phyloP scores from a whole-genome alignment of 2,329 filamentous ascomycete genomes.

The Colletotrichum cordylinicola region DNA sequence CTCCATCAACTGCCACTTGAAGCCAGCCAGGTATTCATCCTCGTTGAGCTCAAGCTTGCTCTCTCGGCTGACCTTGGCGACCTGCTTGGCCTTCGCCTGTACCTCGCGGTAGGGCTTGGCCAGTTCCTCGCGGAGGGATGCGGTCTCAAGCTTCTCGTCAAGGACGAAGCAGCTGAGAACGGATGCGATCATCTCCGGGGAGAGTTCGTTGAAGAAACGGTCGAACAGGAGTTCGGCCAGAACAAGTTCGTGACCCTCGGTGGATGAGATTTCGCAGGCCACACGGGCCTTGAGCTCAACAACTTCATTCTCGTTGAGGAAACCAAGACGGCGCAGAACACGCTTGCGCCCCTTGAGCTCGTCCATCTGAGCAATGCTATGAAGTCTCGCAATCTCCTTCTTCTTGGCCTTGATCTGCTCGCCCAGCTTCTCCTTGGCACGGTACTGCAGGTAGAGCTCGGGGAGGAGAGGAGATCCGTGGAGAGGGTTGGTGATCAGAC shows the following conservation, averaged over 20 bases:
- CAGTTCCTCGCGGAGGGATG: conserved; percentile 81
- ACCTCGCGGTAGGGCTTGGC: conserved; percentile 87
- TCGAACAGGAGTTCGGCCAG: conserved; percentile 95
- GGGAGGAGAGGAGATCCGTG: conserved; percentile 88
- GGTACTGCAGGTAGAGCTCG: conserved; percentile 87
- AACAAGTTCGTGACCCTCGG: conserved; percentile 88
- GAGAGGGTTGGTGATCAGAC: conserved; percentile 85
- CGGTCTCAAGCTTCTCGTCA: conserved; percentile 89
- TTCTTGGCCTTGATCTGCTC: conserved; percentile 88
- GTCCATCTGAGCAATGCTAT: conserved; percentile 91
- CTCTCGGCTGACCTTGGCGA: conserved; percentile 94
- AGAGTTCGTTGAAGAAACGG: conserved; percentile 95
- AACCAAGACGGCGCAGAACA: conserved; percentile 89
- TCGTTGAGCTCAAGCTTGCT: conserved; percentile 95
- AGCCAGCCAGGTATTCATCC: conserved; percentile 86
- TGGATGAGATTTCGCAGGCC: conserved; percentile 95
- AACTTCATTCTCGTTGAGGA: conserved; percentile 94
- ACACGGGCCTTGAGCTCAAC: conserved; percentile 97
- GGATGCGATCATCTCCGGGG: conserved; percentile 85
- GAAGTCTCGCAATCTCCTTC: conserved; percentile 83
- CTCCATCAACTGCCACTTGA: conserved; percentile 97
- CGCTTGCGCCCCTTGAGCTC: conserved; percentile 96
- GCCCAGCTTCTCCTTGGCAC: conserved; percentile 75
- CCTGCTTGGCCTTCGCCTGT: conserved; percentile 82
- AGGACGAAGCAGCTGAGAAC: conserved; percentile 95